These are phyloP conservation scores for Lagenaria siceraria DNA, from an alignment of 306 rosid species.

Conservation along the genomic window DNA sequence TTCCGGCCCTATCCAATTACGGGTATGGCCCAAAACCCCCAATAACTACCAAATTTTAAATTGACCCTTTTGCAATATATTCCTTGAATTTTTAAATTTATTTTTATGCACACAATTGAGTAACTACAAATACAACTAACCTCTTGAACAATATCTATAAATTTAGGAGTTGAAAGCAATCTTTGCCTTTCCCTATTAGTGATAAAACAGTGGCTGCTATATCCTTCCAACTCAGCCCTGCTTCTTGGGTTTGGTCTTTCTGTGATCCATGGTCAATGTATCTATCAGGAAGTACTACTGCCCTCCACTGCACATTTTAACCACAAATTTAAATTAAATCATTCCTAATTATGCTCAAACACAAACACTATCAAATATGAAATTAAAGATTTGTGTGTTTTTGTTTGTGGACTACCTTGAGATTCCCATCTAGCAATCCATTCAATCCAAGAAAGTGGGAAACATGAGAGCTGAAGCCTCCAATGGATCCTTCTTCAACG, in stretches of 20 bases:
- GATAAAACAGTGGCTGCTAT: conserved; percentile 45
- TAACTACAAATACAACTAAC: neutral
- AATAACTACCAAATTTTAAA: neutral
- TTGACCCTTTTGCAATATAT: neutral
- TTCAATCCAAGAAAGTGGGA: conserved; percentile 39
- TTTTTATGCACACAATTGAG: neutral
- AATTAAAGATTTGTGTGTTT: neutral
- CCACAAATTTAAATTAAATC: neutral
- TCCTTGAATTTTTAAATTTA: neutral
- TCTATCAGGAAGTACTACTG: conserved; percentile 50
- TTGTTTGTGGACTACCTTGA: conserved; percentile 29
- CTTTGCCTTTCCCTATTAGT: conserved; percentile 19
- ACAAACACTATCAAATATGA: no score
- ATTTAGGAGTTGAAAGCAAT: conserved; percentile 15
- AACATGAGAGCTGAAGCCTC: conserved; percentile 68
- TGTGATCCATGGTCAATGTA: conserved; percentile 61
- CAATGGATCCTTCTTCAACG: conserved; percentile 59
- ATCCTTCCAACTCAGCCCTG: conserved; percentile 46
- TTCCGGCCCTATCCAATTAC: no score
- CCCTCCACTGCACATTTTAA: conserved; percentile 32
- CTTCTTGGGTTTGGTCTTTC: conserved; percentile 30
- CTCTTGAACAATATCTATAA: conserved; percentile 2
- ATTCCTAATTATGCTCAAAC: no score
- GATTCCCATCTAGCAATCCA: conserved; percentile 49
- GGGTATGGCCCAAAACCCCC: no score